Conservation (phyloP, 2,329 filamentous ascomycete genomes). For the Diaporthe citrichinensis region DNA sequence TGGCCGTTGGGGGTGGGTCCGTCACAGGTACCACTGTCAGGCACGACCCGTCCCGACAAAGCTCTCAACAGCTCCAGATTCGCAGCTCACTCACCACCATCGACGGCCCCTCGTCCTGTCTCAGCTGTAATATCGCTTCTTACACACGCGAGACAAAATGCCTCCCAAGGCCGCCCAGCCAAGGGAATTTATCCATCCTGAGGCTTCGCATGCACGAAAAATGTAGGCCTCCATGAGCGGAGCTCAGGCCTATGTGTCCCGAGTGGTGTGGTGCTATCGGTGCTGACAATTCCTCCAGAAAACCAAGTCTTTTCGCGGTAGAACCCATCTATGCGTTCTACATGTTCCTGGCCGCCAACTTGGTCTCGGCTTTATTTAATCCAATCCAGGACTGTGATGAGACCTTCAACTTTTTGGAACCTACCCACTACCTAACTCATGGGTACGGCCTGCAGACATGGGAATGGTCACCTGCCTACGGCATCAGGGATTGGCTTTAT, state of each 20-base stretch:
- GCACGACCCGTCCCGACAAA: constrained; percentile 5
- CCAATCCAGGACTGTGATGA: constrained; percentile 99
- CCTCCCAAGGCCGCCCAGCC: constrained; percentile 53
- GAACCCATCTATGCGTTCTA: constrained; percentile 85
- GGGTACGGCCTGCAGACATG: constrained; percentile 96
- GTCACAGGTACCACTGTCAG: not conserved
- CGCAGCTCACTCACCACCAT: not conserved
- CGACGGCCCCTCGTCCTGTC: not conserved
- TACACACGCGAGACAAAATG: constrained; percentile 51
- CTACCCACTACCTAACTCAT: constrained; percentile 92
- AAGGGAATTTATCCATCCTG: constrained; percentile 62
- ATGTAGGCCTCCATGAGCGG: constrained; percentile 55
- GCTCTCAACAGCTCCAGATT: constrained; percentile 9
- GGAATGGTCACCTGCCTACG: constrained; percentile 97
- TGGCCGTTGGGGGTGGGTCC: not conserved
- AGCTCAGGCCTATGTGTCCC: not conserved
- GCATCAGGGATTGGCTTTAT: constrained; percentile 96
- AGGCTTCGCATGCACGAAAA: constrained; percentile 65
- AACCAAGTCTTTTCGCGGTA: constrained; percentile 72
- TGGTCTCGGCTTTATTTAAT: constrained; percentile 83
- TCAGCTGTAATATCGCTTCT: not conserved
- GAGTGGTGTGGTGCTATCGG: not conserved
- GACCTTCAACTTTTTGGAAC: constrained; percentile 99
- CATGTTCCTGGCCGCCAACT: constrained; percentile 80
- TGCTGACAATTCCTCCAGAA: constrained; percentile 49